Conservation (phyloP, 129 eudicot genomes). For the Scalesia atractyloides region DNA sequence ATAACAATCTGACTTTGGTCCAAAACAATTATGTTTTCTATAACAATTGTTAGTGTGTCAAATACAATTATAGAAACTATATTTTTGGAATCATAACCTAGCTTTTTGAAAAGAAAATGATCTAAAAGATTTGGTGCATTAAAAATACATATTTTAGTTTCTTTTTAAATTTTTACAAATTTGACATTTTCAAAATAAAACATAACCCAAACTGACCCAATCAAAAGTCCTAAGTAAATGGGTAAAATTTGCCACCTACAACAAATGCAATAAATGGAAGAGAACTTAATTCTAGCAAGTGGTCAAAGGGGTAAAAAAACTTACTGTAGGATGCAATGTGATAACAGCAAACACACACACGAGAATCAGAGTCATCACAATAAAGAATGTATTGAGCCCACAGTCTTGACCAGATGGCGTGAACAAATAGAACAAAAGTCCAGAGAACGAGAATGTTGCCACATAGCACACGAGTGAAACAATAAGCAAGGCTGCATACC, state of each 20-base stretch:
- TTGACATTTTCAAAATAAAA: not conserved
- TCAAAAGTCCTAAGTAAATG: not conserved
- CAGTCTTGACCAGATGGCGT: slow-evolving; percentile 90
- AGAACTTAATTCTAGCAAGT: not conserved
- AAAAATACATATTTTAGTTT: not conserved
- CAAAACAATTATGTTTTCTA: no score
- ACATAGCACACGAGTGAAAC: slow-evolving; percentile 92
- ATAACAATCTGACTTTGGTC: no score
- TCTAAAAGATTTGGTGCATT: not conserved
- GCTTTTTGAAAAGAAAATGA: not conserved
- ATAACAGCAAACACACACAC: slow-evolving; percentile 75
- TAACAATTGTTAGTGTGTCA: no score
- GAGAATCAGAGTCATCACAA: slow-evolving; percentile 66
- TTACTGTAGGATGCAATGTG: slow-evolving; percentile 80
- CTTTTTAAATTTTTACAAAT: not conserved
- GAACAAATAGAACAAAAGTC: slow-evolving; percentile 76
- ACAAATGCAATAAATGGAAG: not conserved
- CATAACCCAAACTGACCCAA: not conserved
- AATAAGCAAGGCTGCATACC: slow-evolving; percentile 87
- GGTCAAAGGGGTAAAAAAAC: slow-evolving; percentile 32
- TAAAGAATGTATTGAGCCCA: slow-evolving; percentile 91
- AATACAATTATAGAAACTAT: no score
- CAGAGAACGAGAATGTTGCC: slow-evolving; percentile 71
- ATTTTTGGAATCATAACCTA: not conserved
- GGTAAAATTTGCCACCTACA: not conserved